Conservation (phyloP, 768 basidiomycete genomes). For the Collybia mongolica region DNA sequence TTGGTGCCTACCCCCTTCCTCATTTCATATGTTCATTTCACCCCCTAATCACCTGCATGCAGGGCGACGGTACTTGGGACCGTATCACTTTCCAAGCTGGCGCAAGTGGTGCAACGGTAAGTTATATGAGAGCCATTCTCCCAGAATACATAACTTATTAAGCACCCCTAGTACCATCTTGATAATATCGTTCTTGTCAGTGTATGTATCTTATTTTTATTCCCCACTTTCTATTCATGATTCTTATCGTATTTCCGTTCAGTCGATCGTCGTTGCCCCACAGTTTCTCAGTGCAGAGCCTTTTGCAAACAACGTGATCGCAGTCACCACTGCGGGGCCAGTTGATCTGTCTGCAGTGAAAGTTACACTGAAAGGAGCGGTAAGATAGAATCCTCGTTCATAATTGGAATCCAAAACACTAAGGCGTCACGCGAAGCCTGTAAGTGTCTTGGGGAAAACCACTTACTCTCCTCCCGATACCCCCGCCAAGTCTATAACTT, state of each 20-base stretch:
- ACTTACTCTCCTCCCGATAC: slow-evolving; percentile 44
- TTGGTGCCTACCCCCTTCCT: slow-evolving; percentile 24
- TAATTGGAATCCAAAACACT: too few relatives aligned
- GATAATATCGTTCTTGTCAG: slow-evolving; percentile 48
- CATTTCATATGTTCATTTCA: background rate
- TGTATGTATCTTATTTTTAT: slow-evolving; percentile 20
- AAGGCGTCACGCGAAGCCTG: slow-evolving; percentile 18
- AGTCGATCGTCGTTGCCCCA: slow-evolving; percentile 44
- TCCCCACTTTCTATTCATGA: background rate
- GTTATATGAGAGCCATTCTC: slow-evolving; percentile 4
- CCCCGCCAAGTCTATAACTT: slow-evolving; percentile 46
- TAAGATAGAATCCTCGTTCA: slow-evolving; percentile 13
- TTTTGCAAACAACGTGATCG: slow-evolving; percentile 42
- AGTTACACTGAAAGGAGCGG: slow-evolving; percentile 38
- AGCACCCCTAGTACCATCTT: slow-evolving; percentile 38
- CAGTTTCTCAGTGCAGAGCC: slow-evolving; percentile 54
- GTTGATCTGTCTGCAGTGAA: slow-evolving; percentile 39
- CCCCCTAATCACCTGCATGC: background rate
- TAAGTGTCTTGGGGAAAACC: slow-evolving; percentile 31
- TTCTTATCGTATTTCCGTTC: background rate
- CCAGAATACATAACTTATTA: background rate
- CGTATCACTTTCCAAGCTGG: slow-evolving; percentile 48
- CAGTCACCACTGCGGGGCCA: slow-evolving; percentile 46
- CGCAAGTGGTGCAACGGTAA: slow-evolving; percentile 41
- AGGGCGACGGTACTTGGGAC: slow-evolving; percentile 46